Conservation (phyloP, 768 basidiomycete genomes). For the Termitomyces bulborhizus region DNA sequence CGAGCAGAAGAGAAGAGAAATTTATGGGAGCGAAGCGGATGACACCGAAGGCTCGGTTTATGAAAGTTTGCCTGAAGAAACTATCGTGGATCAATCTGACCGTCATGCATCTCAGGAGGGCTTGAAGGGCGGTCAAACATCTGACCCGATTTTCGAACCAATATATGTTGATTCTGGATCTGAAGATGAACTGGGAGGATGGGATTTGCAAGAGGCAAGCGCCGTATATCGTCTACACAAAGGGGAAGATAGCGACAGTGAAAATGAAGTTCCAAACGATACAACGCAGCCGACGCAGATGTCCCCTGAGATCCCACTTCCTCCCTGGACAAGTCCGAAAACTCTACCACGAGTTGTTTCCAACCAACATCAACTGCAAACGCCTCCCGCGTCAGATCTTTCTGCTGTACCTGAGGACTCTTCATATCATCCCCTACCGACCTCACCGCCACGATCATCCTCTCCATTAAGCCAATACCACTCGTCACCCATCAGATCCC, state of each 20-base stretch:
- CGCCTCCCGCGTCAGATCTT: slow-evolving; percentile 26
- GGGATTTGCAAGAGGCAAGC: slow-evolving; percentile 36
- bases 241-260: slow-evolving; percentile 18
- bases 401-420: slow-evolving; percentile 16
- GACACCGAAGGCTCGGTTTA: slow-evolving; percentile 23
- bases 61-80: slow-evolving; percentile 12
- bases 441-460: slow-evolving; percentile 17
- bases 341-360: background rate
- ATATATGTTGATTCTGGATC: slow-evolving; percentile 15
- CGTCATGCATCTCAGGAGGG: background rate
- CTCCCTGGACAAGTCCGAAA: background rate
- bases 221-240: slow-evolving; percentile 25
- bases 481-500: slow-evolving; percentile 16
- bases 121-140: background rate
- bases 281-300: background rate
- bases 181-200: slow-evolving; percentile 29
- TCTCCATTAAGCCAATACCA: slow-evolving; percentile 11
- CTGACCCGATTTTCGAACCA: background rate
- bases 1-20: slow-evolving; percentile 45
- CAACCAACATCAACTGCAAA: slow-evolving; percentile 24
- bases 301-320: slow-evolving; percentile 5
- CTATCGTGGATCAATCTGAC: background rate
- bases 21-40: slow-evolving; percentile 41
- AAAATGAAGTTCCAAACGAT: slow-evolving; percentile 28
- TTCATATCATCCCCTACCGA: slow-evolving; percentile 9